Evolutionary conservation across 331 rosid genomes (phyloP), one percentile per base, ranked within the genome.

Genomic region (Pyracantha coccinea): DNA sequence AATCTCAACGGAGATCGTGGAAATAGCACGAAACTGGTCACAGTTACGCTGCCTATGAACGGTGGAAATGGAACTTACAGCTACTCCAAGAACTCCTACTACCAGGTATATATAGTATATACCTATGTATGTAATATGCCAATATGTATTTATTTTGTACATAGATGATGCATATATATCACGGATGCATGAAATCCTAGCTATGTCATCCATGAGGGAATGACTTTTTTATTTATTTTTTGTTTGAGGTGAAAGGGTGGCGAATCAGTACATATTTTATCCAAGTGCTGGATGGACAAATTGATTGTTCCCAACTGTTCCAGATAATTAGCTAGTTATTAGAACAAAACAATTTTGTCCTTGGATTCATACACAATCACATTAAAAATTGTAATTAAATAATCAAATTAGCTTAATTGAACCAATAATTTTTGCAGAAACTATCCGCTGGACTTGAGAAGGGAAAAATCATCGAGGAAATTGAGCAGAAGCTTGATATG

Each of bases 31-130:
- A 78, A 78, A 72, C 10, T 21, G 60, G 70, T 63, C n/a, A 54
- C 55, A 33, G 64, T 50, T 32, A 29, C 75, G 0, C 58, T 69
- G 14, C 80, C 87, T 15, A 58, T 80, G 41, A 80, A 73, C 57
- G 83, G 85, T 19, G 79, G 89, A n/a, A 38, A 27, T 44, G 86
- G 82, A 29, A 73, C 4, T 20, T 50, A 74, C 80, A 82, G 89
- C 89, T 82, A 82, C 73, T 69, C 62, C 74, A 82, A 75, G 63
- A 83, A 83, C 54, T 83, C 87, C 21, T 53, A 19, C 15, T 4
- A 54, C 35, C 60, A 12, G 66, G 8, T 24, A 14, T 24, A 66
- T 35, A 16, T 1, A 38, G 8, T 13, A 14, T 17, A 29, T 27
- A 41, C 25, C 4, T 53, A 8, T 54, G 20, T 24, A 63, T 13